Percentiles rank a stretch among this genome's conserved stretches.
Conservation (phyloP, 176 grass and related monocot species). For the Luzula sylvatica region DNA sequence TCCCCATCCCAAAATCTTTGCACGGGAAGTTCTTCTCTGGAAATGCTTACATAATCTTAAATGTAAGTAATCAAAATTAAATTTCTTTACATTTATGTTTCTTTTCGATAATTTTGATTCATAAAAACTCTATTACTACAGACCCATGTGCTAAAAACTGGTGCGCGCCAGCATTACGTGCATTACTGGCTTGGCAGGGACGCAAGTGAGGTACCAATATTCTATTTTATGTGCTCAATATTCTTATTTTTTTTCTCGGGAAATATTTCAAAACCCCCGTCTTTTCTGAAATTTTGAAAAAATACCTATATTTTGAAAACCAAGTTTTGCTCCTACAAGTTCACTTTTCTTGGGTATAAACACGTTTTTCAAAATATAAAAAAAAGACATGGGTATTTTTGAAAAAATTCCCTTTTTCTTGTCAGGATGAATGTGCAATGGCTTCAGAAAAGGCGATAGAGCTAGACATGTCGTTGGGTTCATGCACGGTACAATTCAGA, state of each 20-base stretch:
- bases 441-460: constrained; percentile 72
- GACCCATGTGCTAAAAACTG: constrained; percentile 54
- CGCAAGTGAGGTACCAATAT: constrained; percentile 40
- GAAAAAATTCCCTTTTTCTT: too few species aligned
- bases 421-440: constrained; percentile 48
- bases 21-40: constrained; percentile 72
- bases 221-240: too few species aligned
- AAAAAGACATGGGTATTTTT: too few species aligned
- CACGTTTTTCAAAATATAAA: too few species aligned
- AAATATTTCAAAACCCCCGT: too few species aligned
- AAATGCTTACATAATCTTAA: constrained; percentile 56
- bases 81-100: background rate
- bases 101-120: constrained; percentile 10
- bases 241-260: constrained; percentile 3
- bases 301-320: too few species aligned
- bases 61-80: constrained; percentile 24
- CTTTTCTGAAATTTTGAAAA: too few species aligned
- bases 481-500: constrained; percentile 59
- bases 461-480: constrained; percentile 62
- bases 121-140: constrained; percentile 20
- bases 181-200: constrained; percentile 85
- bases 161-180: constrained; percentile 42
- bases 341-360: too few species aligned
- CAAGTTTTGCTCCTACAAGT: too few species aligned
- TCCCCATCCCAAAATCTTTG: constrained; percentile 42